phyloP scores from a whole-genome alignment of 768 basidiomycete genomes.

The Exsudoporus frostii region DNA sequence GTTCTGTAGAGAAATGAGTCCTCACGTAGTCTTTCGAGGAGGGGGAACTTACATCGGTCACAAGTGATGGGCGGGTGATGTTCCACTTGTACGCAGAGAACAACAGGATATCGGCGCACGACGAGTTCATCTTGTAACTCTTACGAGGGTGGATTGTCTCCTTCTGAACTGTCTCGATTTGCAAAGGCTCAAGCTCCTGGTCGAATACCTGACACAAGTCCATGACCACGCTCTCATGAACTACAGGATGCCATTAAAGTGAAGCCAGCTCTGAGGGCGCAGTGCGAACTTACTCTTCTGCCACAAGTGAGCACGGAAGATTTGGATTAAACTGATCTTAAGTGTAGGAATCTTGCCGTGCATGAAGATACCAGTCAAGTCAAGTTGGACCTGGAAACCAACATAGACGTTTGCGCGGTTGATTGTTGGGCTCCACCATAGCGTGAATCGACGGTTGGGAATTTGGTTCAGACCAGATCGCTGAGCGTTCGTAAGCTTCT shows the following conservation, averaged over 20 bases:
- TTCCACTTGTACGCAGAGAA: constrained; percentile 99
- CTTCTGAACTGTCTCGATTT: constrained; percentile 99
- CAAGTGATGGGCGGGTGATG: constrained; percentile 91
- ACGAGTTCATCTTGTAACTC: constrained; percentile 99
- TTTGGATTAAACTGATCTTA: constrained; percentile 98
- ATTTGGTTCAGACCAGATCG: constrained; percentile 97
- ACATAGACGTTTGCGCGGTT: constrained; percentile 99
- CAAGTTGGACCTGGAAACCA: constrained; percentile 99
- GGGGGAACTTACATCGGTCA: constrained; percentile 71
- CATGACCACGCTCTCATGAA: constrained; percentile 91
- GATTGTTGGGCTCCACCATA: constrained; percentile 99
- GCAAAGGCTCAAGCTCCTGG: constrained; percentile 95
- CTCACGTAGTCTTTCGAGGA: neutral
- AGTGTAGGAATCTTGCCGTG: constrained; percentile 98
- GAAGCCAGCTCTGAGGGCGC: constrained; percentile 8
- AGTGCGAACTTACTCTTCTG: constrained; percentile 80
- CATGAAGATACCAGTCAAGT: constrained; percentile 97
- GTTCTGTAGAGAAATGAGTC: constrained; percentile 43
- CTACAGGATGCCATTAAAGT: constrained; percentile 34
- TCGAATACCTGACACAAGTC: constrained; percentile 99
- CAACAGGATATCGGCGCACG: constrained; percentile 96
- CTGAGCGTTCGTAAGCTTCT: constrained; percentile 97
- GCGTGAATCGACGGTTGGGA: constrained; percentile 97
- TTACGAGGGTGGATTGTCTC: constrained; percentile 99
- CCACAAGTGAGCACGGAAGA: constrained; percentile 99